Percentiles rank a stretch among this genome's conserved stretches.
phyloP scores from a whole-genome alignment of 495 filamentous ascomycete genomes.

The Neurospora sp. region DNA sequence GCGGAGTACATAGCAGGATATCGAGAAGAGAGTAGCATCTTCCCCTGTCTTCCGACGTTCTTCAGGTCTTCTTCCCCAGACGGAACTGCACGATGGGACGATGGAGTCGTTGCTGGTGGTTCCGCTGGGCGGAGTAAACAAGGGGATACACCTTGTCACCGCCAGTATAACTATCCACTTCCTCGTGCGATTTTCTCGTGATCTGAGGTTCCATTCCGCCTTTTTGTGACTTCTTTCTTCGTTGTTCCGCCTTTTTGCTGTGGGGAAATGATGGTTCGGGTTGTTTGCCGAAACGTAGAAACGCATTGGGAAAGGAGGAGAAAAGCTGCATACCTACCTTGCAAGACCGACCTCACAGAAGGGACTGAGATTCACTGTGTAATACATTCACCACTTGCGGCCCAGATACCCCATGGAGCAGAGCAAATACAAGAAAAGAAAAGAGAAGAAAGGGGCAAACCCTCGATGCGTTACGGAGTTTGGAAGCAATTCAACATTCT shows the following conservation, averaged over 20 bases:
- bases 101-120: background rate
- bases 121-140: background rate
- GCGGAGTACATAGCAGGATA: background rate
- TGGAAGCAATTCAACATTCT: background rate
- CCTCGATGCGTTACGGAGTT: background rate
- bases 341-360: background rate
- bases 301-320: background rate
- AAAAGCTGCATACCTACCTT: background rate
- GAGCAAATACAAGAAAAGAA: background rate
- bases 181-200: background rate
- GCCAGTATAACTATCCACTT: background rate
- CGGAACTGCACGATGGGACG: background rate
- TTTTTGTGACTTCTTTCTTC: background rate
- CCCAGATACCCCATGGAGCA: background rate
- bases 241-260: background rate
- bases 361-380: background rate
- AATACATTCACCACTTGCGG: background rate
- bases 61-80: background rate
- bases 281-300: background rate
- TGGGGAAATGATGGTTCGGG: background rate
- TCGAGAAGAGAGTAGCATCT: background rate
- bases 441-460: background rate
- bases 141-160: background rate
- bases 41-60: background rate
- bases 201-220: background rate